Conservation (phyloP, 257 asterid genomes). For the Capsicum rhomboideum region DNA sequence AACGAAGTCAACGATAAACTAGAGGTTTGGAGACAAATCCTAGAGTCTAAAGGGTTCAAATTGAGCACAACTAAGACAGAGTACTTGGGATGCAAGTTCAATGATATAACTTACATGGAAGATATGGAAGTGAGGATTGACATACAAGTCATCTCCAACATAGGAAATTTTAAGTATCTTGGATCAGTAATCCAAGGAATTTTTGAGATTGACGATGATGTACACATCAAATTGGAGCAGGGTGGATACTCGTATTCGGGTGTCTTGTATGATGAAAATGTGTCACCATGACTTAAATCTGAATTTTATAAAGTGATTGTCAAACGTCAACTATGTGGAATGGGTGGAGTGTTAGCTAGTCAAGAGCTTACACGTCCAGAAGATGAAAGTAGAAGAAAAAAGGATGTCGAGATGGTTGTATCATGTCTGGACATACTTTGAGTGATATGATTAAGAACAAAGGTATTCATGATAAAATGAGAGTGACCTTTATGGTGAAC, state of each 20-base stretch:
- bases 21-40: too few relatives aligned
- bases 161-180: too few relatives aligned
- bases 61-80: too few relatives aligned
- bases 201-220: not conserved
- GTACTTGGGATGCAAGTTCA: too few relatives aligned
- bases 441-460: not conserved
- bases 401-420: not conserved
- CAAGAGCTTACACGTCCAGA: not conserved
- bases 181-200: too few relatives aligned
- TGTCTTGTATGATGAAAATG: not conserved
- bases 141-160: too few relatives aligned
- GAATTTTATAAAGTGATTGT: not conserved
- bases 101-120: too few relatives aligned
- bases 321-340: not conserved
- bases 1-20: too few relatives aligned
- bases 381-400: fast-evolving
- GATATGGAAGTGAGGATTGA: too few relatives aligned
- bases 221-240: not conserved
- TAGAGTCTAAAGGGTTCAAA: too few relatives aligned
- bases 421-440: not conserved
- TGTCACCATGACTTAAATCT: not conserved
- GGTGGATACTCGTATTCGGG: fast-evolving
- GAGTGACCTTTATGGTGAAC: too few relatives aligned
- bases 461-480: too few relatives aligned
- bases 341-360: not conserved